These are phyloP conservation scores for Mortierella sp. DNA, from an alignment of 371 early-diverging fungal species.

Conservation along the genomic window DNA sequence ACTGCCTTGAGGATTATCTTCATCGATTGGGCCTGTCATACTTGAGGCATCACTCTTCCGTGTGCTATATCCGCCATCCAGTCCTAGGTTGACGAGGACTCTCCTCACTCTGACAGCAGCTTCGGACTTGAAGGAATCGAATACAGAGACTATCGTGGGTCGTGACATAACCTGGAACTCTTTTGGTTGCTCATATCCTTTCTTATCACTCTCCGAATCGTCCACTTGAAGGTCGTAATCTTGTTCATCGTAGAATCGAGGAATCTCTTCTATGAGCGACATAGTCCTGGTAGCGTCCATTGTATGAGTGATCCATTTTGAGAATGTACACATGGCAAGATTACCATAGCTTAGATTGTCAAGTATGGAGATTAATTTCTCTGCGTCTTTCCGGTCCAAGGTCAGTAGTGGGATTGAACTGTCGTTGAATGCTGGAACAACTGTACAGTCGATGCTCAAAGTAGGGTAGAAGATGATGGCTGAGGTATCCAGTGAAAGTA, in stretches of 20 bases:
- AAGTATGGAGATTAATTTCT: slow-evolving; percentile 9
- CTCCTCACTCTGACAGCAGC: slow-evolving; percentile 11
- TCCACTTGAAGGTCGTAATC: neutral
- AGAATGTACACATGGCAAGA: neutral
- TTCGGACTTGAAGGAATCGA: slow-evolving; percentile 16
- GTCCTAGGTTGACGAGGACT: slow-evolving; percentile 23
- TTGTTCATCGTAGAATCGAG: neutral
- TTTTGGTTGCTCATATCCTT: neutral
- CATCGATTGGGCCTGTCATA: neutral
- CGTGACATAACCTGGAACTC: slow-evolving; percentile 1
- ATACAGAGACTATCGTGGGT: slow-evolving; percentile 18
- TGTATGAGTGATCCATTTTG: neutral
- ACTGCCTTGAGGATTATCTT: neutral
- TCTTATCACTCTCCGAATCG: neutral
- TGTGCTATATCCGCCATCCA: neutral
- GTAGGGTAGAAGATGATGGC: slow-evolving; percentile 32
- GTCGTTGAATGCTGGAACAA: neutral
- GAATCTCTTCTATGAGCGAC: neutral
- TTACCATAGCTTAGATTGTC: slow-evolving; percentile 11
- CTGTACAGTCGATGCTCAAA: slow-evolving; percentile 3
- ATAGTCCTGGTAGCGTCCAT: neutral
- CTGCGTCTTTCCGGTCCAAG: slow-evolving; percentile 6
- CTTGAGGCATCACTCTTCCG: neutral
- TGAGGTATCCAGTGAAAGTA: slow-evolving; percentile 6
- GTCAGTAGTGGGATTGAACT: slow-evolving; percentile 7